Evolutionary conservation across 2,329 filamentous ascomycete genomes (phyloP).

Genomic region (Talaromyces verruculosus): DNA sequence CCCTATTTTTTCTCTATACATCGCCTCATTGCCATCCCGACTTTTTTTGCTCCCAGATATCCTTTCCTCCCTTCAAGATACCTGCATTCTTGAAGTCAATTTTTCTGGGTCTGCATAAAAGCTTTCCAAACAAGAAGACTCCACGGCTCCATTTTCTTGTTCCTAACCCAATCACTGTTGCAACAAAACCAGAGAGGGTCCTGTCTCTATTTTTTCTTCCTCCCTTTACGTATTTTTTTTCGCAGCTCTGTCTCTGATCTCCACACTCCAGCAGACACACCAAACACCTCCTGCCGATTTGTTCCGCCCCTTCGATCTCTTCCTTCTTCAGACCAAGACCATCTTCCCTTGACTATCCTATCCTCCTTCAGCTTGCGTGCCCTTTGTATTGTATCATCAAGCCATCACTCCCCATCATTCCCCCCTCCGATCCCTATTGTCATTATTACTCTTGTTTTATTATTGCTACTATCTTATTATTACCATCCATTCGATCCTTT

Average conservation of each 20-base stretch:
- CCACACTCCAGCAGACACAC: slow-evolving; percentile 14
- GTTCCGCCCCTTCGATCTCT: slow-evolving; percentile 19
- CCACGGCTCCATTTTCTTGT: slow-evolving; percentile 1
- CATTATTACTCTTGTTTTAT: slow-evolving; percentile 18
- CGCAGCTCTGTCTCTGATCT: slow-evolving; percentile 17
- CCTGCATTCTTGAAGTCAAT: slow-evolving; percentile 16
- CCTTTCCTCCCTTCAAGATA: not conserved
- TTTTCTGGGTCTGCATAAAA: slow-evolving; percentile 2
- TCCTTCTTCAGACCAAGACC: slow-evolving; percentile 12
- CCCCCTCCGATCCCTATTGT: slow-evolving; percentile 21
- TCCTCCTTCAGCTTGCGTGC: slow-evolving; percentile 9
- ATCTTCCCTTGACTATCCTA: slow-evolving; percentile 12
- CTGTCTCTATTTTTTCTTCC: slow-evolving; percentile 14
- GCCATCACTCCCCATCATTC: slow-evolving; percentile 19
- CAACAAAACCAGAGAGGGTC: slow-evolving; percentile 2
- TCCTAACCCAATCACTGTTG: slow-evolving; percentile 25
- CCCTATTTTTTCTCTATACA: not conserved
- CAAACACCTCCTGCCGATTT: slow-evolving; percentile 19
- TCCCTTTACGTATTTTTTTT: slow-evolving; percentile 22
- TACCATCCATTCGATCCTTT: slow-evolving; percentile 23
- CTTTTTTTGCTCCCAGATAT: not conserved
- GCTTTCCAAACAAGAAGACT: not conserved
- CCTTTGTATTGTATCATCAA: slow-evolving; percentile 21
- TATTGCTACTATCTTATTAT: slow-evolving; percentile 15
- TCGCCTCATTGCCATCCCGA: slow-evolving; percentile 6